These are phyloP conservation scores for Podospora anserina DNA, from an alignment of 495 filamentous ascomycete species.

Conservation along the genomic window DNA sequence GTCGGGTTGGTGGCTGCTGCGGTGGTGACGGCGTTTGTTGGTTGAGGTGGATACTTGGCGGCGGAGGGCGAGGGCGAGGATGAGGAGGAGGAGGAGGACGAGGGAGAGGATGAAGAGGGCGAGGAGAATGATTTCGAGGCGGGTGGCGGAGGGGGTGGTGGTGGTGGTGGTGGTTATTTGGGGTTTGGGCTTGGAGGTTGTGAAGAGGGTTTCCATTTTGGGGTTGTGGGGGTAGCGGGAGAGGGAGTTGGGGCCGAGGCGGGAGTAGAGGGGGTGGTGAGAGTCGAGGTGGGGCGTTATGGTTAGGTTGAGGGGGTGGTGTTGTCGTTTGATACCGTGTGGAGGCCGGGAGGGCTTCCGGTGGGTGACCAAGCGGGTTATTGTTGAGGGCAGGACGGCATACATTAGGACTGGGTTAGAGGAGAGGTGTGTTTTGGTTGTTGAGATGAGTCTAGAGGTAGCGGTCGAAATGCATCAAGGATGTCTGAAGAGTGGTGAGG, in stretches of 20 bases:
- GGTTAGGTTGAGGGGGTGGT: not conserved
- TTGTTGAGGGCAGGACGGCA: not conserved
- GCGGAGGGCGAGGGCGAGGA: slow-evolving; percentile 18
- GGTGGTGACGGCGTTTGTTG: not conserved
- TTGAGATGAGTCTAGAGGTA: not conserved
- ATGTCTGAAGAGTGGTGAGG: not conserved
- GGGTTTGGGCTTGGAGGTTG: not conserved
- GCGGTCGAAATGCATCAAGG: not conserved
- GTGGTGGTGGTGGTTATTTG: not conserved
- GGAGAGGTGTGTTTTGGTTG: not conserved
- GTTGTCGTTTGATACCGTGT: not conserved
- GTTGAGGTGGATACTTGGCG: not conserved
- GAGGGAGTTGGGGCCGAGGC: not conserved
- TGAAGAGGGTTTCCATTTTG: slow-evolving; percentile 1
- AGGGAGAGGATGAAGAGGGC: slow-evolving; percentile 18
- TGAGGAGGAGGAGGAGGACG: slow-evolving; percentile 11
- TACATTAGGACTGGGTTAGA: not conserved
- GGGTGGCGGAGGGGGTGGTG: slow-evolving; percentile 11
- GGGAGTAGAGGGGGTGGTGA: not conserved
- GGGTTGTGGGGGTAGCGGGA: not conserved
- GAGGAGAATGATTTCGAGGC: slow-evolving; percentile 22
- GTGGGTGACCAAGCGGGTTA: not conserved
- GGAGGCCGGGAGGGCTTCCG: not conserved
- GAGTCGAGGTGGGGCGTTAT: not conserved
- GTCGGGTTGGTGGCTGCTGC: not conserved